Evolutionary conservation across 768 basidiomycete genomes (phyloP), one percentile per base, ranked within the genome.

Genomic region (Rhodotorula sphaerocarpa): DNA sequence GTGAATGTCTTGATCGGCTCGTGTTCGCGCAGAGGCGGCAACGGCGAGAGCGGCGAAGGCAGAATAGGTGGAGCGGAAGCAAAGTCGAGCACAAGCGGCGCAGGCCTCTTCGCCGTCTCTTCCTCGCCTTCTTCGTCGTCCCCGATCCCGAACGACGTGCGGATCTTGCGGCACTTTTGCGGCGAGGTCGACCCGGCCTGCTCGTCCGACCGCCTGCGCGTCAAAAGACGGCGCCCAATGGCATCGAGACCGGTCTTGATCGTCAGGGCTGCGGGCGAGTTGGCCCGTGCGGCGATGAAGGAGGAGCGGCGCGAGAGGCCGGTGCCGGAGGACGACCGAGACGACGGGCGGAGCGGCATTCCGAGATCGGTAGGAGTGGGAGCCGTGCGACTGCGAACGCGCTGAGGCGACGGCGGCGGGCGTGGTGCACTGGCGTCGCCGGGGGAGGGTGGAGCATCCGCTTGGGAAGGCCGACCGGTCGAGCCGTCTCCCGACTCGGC

Each of bases 211-310:
- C n/a, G 3, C n/a, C n/a, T n/a, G n/a, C n/a, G n/a, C n/a, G 57
- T 43, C 7, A 58, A 31, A 18, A 58, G 48, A 41, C 57, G 57
- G 4, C 20, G 47, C 48, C 57, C 57, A 16, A 3, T 16, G 28
- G 48, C 14, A n/a, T 51, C 57, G 42, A 58, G 21, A 7, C 57
- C 41, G 16, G 57, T 58, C 9, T 27, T 15, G 42, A 58, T 58
- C 23, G 48, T 34, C 23, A 43, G 42, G 39, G 18, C 27, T 23
- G 50, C 30, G 11, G 48, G 33, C 7, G 56, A 57, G 18, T 45
- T 28, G 27, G 56, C 7, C 1, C 41, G 31, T 3, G 45, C 10
- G 27, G 2, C 6, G 2, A 39, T 7, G 1, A 28, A 34, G 6
- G 51, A 16, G 10, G 41, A 31, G 36, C 25, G 41, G 5, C 28